phyloP scores from a whole-genome alignment of 352 stramenopile species.

The Globisporangium orthogonon region DNA sequence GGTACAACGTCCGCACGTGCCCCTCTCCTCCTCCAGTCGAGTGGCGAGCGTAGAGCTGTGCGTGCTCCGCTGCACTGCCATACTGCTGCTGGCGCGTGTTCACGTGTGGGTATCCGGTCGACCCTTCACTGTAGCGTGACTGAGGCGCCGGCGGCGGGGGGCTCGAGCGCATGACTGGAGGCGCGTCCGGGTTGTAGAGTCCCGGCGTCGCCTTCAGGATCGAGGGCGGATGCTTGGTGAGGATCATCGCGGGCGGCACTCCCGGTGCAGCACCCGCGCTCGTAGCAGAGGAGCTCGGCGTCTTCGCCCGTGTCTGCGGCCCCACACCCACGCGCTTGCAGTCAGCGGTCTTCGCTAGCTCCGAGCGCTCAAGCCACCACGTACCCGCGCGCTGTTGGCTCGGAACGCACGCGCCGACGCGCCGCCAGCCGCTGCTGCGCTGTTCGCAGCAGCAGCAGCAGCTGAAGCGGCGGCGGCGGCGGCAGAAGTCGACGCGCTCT shows the following conservation, averaged over 20 bases:
- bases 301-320: conserved; percentile 25
- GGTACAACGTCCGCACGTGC: conserved; percentile 11
- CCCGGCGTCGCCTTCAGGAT: conserved; percentile 16
- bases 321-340: background rate
- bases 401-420: conserved; percentile 20
- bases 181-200: conserved; percentile 11
- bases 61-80: background rate
- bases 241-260: conserved; percentile 12
- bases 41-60: conserved; percentile 1
- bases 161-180: conserved; percentile 1
- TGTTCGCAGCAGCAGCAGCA: background rate
- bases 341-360: background rate
- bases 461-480: background rate
- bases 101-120: conserved; percentile 11
- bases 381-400: conserved; percentile 17
- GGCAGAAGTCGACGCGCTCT: background rate
- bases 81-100: conserved; percentile 8
- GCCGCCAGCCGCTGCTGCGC: background rate
- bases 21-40: conserved; percentile 4
- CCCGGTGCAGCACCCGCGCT: conserved; percentile 3
- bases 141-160: conserved; percentile 2
- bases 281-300: conserved; percentile 1
- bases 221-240: conserved; percentile 41
- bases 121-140: conserved; percentile 9
- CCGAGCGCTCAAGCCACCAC: background rate